Evolutionary conservation across 331 rosid genomes (phyloP).

Genomic region (Spiraea crenata): DNA sequence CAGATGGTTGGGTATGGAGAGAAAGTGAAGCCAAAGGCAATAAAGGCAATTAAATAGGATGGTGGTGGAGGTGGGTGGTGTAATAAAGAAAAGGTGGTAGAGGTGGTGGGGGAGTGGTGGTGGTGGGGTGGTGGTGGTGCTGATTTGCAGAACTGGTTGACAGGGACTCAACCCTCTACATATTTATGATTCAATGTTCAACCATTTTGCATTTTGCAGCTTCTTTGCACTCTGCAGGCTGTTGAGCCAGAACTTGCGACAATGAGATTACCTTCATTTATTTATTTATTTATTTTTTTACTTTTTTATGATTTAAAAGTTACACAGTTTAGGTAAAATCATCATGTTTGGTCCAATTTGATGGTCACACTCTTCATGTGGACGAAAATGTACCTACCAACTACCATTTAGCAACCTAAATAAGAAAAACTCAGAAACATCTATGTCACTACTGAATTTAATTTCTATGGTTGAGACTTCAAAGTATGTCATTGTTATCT

Average conservation of each 20-base stretch:
- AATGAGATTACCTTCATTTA: neutral
- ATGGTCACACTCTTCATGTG: neutral
- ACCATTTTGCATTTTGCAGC: neutral
- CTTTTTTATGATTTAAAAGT: neutral
- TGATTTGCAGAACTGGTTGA: slow-evolving; percentile 18
- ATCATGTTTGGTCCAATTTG: neutral
- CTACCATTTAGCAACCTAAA: neutral
- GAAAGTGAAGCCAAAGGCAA: slow-evolving; percentile 28
- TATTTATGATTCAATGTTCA: neutral
- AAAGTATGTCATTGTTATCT: neutral
- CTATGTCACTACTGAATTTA: neutral
- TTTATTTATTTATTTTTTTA: neutral
- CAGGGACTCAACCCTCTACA: slow-evolving; percentile 10
- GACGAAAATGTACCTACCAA: neutral
- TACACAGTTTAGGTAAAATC: neutral
- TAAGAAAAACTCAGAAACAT: neutral
- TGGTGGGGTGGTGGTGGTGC: slow-evolving; percentile 13
- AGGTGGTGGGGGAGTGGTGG: slow-evolving; percentile 14
- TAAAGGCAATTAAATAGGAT: slow-evolving; percentile 39
- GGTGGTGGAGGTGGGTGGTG: slow-evolving; percentile 56
- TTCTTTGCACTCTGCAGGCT: neutral
- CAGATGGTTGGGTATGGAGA: slow-evolving; percentile 13
- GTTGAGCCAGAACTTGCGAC: neutral
- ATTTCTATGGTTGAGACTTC: neutral
- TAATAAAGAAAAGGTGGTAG: slow-evolving; percentile 40